Evolutionary conservation across 2,329 filamentous ascomycete genomes (phyloP), one percentile per base, ranked within the genome.

Genomic region (Penicillium sp.): DNA sequence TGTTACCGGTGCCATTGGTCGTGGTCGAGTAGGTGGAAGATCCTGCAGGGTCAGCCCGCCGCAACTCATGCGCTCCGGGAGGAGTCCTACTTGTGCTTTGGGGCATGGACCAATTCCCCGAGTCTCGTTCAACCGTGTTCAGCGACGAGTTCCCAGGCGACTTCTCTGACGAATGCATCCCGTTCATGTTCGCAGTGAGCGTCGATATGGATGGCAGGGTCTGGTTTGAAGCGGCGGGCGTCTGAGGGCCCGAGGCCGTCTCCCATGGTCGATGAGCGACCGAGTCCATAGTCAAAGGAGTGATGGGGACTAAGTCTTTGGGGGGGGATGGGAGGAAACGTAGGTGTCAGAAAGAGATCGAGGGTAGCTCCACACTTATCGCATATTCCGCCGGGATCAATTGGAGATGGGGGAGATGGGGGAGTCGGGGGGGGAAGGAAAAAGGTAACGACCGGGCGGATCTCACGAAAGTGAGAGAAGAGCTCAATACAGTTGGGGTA

Each of bases 101-200:
- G 53, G 81, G 79, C 62, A 82, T 79, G 48, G 81, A 82, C 81
- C 81, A 84, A 65, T 79, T 82, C 54, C 81, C 81, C 21, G 81
- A 84, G 65, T 83, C 81, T 54, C 81, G 78, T 64, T 80, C 76
- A 53, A 76, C 70, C 13, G 74, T 76, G 49, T 73, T 76, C 56
- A 76, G 60, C 5, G 74, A 76, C 8, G 70, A 62, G 48, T 75
- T 70, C 18, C 69, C 71, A 9, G 72, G 73, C 0, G 71, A 74
- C 56, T 76, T 76, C 53, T 78, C 75, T 1, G 71, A 62, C 2
- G 69, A 56, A 34, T 64, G 60, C 38, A 64, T 47, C 10, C 54
- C 53, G 41, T 66, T 69, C 65, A 78, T 74, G 48, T 66, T 73
- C n/a, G 73, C 73, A 3, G 76, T 78, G 38, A 78, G 62, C 8